Percentiles rank a stretch among this genome's conserved stretches.
Evolutionary conservation across 495 filamentous ascomycete genomes (phyloP).

Genomic region (Lophiostoma macrostomum): DNA sequence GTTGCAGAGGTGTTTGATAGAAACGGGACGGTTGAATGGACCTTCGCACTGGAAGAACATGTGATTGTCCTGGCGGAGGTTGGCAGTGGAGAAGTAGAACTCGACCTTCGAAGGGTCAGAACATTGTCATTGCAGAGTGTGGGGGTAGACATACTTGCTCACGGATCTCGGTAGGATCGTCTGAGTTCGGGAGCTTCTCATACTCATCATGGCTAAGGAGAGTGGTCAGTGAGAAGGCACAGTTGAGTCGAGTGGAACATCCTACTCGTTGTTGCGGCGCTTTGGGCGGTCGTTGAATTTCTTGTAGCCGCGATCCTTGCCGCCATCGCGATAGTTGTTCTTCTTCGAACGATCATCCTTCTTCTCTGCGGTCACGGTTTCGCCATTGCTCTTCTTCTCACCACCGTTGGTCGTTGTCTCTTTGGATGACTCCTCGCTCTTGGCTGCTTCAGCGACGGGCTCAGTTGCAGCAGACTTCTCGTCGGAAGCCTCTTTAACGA

Average conservation of each 20-base stretch:
- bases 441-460: slow-evolving; percentile 1
- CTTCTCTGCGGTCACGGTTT: slow-evolving; percentile 7
- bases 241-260: neutral
- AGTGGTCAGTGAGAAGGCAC: slow-evolving; percentile 1
- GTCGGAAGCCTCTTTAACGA: slow-evolving; percentile 3
- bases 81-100: slow-evolving; percentile 95
- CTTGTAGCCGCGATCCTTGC: neutral
- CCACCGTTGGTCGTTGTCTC: neutral
- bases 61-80: slow-evolving; percentile 83
- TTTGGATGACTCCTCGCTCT: slow-evolving; percentile 12
- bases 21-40: slow-evolving; percentile 71
- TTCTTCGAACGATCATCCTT: slow-evolving; percentile 9
- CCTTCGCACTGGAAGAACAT: slow-evolving; percentile 74
- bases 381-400: slow-evolving; percentile 2
- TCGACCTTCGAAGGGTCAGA: slow-evolving; percentile 65
- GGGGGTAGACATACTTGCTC: slow-evolving; percentile 58
- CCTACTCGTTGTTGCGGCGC: slow-evolving; percentile 2
- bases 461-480: slow-evolving; percentile 1
- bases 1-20: slow-evolving; percentile 67
- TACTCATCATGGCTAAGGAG: slow-evolving; percentile 44
- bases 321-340: neutral
- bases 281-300: neutral
- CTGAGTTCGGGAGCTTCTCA: slow-evolving; percentile 56
- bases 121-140: neutral
- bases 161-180: slow-evolving; percentile 73